A percentile compares a stretch with the other conserved stretches of the same genome.
Evolutionary conservation across 2,329 filamentous ascomycete species (phyloP).

Genomic region (Diplodia mutila): DNA sequence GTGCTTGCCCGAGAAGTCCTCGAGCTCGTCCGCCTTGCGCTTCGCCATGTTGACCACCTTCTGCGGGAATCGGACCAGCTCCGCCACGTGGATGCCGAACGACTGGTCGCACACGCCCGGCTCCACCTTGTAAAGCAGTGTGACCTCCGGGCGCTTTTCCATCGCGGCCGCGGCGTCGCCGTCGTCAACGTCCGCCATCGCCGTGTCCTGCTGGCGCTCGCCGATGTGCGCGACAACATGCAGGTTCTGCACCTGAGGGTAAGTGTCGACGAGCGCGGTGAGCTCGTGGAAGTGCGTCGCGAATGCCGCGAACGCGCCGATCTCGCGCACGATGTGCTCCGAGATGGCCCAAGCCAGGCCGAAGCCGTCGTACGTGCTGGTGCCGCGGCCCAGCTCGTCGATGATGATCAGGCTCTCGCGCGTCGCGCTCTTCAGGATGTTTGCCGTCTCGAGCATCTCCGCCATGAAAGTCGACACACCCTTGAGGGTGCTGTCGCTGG

Average conservation of each 20-base stretch:
- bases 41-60: constrained; percentile 99
- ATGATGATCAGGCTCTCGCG: constrained; percentile 97
- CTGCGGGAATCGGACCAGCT: constrained; percentile 91
- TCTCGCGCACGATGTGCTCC: constrained; percentile 94
- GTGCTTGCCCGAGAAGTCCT: constrained; percentile 87
- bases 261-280: constrained; percentile 84
- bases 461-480: constrained; percentile 99
- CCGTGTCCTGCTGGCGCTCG: constrained; percentile 43
- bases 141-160: constrained; percentile 70
- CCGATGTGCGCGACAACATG: constrained; percentile 94
- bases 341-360: constrained; percentile 99
- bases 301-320: constrained; percentile 91
- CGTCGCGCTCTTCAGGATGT: constrained; percentile 96
- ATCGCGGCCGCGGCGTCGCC: constrained; percentile 38
- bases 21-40: constrained; percentile 94
- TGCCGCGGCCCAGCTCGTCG: constrained; percentile 93
- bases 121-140: constrained; percentile 94
- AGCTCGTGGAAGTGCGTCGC: constrained; percentile 98
- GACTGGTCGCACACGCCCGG: constrained; percentile 95
- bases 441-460: constrained; percentile 98
- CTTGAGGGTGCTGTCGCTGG: constrained; percentile 94
- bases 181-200: constrained; percentile 46
- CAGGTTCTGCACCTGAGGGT: constrained; percentile 86
- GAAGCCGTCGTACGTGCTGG: constrained; percentile 97
- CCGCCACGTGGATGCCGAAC: constrained; percentile 97